Conservation (phyloP, 495 filamentous ascomycete species). For the Chlorociboria aeruginascens region DNA sequence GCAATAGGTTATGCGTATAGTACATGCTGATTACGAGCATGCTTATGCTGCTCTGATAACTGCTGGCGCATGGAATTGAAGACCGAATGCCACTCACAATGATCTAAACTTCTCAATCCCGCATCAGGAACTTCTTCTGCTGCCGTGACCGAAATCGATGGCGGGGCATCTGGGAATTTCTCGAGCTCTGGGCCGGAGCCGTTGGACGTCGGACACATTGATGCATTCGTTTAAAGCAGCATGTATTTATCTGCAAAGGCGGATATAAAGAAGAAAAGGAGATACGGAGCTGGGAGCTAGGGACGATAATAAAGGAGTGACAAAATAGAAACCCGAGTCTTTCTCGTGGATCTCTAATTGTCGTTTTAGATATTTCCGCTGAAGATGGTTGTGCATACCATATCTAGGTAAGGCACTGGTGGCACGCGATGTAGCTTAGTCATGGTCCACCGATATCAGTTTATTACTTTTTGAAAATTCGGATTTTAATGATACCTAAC, state of each 20-base stretch:
- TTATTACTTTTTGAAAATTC: too few species aligned
- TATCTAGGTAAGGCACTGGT: too few species aligned
- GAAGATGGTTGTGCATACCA: too few species aligned
- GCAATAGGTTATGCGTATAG: not conserved
- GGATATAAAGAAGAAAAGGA: not conserved
- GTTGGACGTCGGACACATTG: constrained; percentile 17
- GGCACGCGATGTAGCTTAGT: too few species aligned
- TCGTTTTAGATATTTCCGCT: not conserved
- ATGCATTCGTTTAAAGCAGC: constrained; percentile 17
- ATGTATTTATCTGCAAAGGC: constrained; percentile 2
- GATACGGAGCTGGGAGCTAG: not conserved
- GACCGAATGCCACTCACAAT: constrained; percentile 43
- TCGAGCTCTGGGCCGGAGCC: constrained; percentile 19
- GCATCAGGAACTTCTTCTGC: constrained; percentile 47
- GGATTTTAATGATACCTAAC: too few species aligned
- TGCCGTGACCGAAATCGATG: constrained; percentile 12
- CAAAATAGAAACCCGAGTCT: not conserved
- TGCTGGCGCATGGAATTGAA: constrained; percentile 1
- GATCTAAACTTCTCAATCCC: constrained; percentile 58
- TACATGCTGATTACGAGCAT: not conserved
- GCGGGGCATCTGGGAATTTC: constrained; percentile 20
- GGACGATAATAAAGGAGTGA: not conserved
- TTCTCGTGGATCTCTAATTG: not conserved
- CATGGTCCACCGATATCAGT: too few species aligned
- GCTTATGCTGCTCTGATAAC: too few species aligned